phyloP scores from a whole-genome alignment of 2,329 filamentous ascomycete genomes.

The Aureobasidium vineae region DNA sequence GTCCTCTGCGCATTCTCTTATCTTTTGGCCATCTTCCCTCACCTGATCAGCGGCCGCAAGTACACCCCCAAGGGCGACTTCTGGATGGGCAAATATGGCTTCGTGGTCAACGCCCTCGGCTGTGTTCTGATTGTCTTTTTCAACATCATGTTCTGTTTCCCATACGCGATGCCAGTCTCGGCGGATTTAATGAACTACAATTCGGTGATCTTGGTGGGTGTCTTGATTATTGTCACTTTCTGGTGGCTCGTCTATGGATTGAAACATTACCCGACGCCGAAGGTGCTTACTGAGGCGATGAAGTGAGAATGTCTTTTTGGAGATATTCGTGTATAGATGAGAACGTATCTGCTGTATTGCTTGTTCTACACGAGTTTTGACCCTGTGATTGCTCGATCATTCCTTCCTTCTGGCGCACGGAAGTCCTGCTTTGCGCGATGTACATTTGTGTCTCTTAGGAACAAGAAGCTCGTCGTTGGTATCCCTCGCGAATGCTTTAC shows the following conservation, averaged over 20 bases:
- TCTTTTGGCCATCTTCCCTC: slow-evolving; percentile 39
- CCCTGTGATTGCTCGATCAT: no score
- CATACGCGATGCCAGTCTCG: slow-evolving; percentile 47
- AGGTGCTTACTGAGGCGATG: slow-evolving; percentile 36
- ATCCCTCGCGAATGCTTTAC: background rate
- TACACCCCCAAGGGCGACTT: slow-evolving; percentile 39
- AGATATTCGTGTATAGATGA: background rate
- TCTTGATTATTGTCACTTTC: slow-evolving; percentile 47
- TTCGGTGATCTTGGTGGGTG: slow-evolving; percentile 54
- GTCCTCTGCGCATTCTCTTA: slow-evolving; percentile 39
- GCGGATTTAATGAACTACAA: slow-evolving; percentile 54
- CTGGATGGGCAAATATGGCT: slow-evolving; percentile 39
- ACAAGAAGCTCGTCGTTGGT: background rate
- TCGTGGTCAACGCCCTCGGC: slow-evolving; percentile 36
- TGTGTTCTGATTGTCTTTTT: slow-evolving; percentile 40
- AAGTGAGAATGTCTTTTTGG: background rate
- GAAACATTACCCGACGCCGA: slow-evolving; percentile 53
- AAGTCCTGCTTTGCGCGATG: no score
- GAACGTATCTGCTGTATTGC: background rate
- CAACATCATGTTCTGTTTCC: slow-evolving; percentile 42
- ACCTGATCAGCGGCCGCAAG: slow-evolving; percentile 37
- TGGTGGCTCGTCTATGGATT: slow-evolving; percentile 54
- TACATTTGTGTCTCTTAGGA: background rate
- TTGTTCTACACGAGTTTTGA: no score
- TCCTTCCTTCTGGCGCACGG: background rate